These are phyloP conservation scores for Pseudogymnoascus sp. DNA, from an alignment of 2,329 filamentous ascomycete genomes.

Conservation along the genomic window DNA sequence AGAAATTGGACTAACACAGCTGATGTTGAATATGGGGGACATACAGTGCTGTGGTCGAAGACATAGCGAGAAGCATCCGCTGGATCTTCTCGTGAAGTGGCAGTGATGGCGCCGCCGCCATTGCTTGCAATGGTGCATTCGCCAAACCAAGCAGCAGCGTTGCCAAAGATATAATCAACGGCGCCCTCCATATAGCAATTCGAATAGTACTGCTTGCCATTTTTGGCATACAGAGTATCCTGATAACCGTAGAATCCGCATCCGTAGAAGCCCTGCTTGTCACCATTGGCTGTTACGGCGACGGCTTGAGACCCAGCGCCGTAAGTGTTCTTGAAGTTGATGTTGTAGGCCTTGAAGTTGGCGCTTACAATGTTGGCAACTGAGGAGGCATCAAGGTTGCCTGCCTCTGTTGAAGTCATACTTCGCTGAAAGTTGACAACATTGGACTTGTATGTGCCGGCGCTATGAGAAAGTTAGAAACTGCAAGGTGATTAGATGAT, in stretches of 20 bases:
- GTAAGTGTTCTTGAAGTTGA: slow-evolving; percentile 44
- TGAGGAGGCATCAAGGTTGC: slow-evolving; percentile 33
- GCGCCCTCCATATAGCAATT: slow-evolving; percentile 48
- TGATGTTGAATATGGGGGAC: slow-evolving; percentile 29
- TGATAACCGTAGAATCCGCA: slow-evolving; percentile 47
- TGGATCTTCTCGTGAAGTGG: slow-evolving; percentile 33
- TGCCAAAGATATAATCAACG: slow-evolving; percentile 52
- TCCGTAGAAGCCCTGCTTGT: slow-evolving; percentile 46
- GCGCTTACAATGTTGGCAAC: slow-evolving; percentile 41
- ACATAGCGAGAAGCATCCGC: slow-evolving; percentile 40
- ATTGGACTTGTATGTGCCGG: slow-evolving; percentile 14
- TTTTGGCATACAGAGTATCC: slow-evolving; percentile 43
- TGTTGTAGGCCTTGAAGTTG: slow-evolving; percentile 47
- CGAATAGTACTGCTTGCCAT: slow-evolving; percentile 47
- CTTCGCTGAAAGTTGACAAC: slow-evolving; percentile 13
- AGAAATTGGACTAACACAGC: slow-evolving; percentile 23
- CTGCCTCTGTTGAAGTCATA: slow-evolving; percentile 12
- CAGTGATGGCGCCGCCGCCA: slow-evolving; percentile 37
- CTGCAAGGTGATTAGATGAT: background rate
- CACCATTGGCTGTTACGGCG: slow-evolving; percentile 43
- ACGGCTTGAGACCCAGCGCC: slow-evolving; percentile 43
- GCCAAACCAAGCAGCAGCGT: slow-evolving; percentile 46
- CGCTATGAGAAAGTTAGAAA: slow-evolving; percentile 10
- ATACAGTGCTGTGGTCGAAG: slow-evolving; percentile 43
- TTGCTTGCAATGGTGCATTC: slow-evolving; percentile 27